Percentiles rank a stretch among this genome's conserved stretches.
phyloP scores from a whole-genome alignment of 2,329 filamentous ascomycete species.

The Pestalotiopsis sp. region DNA sequence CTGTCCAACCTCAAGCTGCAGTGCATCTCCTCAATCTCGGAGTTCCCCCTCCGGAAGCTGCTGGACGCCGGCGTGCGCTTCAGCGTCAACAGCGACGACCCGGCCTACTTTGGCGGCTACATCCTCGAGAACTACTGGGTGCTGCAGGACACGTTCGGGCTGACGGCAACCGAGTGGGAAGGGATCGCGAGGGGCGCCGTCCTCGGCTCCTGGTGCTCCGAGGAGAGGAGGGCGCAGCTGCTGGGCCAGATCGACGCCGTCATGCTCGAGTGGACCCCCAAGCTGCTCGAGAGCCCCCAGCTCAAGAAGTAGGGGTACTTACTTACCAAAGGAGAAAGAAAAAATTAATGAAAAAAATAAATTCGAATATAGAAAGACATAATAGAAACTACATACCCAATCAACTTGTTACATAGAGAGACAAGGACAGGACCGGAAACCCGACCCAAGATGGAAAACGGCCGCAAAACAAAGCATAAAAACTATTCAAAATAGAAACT shows the following conservation, averaged over 20 bases:
- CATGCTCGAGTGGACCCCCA: constrained; percentile 24
- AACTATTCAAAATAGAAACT: too few relatives aligned
- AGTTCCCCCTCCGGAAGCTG: constrained; percentile 63
- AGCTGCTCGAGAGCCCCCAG: background rate
- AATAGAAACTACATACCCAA: background rate
- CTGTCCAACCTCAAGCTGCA: constrained; percentile 68
- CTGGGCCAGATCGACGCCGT: constrained; percentile 44
- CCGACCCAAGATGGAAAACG: too few relatives aligned
- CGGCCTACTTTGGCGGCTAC: constrained; percentile 75
- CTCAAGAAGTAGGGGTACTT: background rate
- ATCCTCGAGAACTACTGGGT: constrained; percentile 74
- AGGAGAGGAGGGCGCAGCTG: constrained; percentile 61
- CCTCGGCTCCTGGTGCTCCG: constrained; percentile 68
- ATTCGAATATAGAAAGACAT: background rate
- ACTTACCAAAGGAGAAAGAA: background rate
- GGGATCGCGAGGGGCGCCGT: constrained; percentile 62
- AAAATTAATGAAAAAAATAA: background rate
- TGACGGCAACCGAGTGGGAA: constrained; percentile 67
- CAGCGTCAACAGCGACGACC: constrained; percentile 74
- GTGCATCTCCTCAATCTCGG: constrained; percentile 41
- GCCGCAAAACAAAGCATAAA: too few relatives aligned
- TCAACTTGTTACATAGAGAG: too few relatives aligned
- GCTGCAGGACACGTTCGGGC: constrained; percentile 69
- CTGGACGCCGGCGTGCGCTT: constrained; percentile 65
- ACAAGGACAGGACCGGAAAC: too few relatives aligned